A percentile compares a stretch with the other conserved stretches of the same genome.
These are phyloP conservation scores for Combretum micranthum DNA, from an alignment of 345 rosid genomes.

Conservation along the genomic window DNA sequence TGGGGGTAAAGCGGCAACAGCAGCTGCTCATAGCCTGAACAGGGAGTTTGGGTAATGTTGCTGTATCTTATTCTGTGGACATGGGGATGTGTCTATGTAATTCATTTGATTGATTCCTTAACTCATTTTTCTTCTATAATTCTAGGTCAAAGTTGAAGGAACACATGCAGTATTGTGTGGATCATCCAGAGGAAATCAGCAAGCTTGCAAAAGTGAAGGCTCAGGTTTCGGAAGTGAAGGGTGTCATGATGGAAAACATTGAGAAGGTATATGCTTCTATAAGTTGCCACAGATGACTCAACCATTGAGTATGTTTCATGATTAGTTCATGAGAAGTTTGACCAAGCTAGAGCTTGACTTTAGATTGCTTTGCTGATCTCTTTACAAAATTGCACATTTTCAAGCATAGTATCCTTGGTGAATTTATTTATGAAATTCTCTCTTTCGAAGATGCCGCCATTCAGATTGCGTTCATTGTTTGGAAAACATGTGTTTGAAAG, in stretches of 20 bases:
- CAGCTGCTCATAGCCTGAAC: conserved; percentile 64
- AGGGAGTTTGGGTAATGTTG: conserved; percentile 61
- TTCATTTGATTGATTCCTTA: conserved; percentile 4
- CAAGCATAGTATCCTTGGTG: too few relatives aligned
- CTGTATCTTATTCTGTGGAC: neutral
- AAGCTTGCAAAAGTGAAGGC: conserved; percentile 98
- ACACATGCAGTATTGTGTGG: conserved; percentile 92
- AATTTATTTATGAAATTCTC: too few relatives aligned
- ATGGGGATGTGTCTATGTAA: neutral
- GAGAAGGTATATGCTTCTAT: conserved; percentile 56
- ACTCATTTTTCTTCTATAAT: conserved; percentile 5
- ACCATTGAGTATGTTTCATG: neutral
- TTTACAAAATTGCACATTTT: too few relatives aligned
- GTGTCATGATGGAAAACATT: conserved; percentile 99
- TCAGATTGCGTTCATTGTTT: too few relatives aligned
- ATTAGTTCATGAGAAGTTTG: neutral
- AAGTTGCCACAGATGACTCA: neutral
- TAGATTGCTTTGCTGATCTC: too few relatives aligned
- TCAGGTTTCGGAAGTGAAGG: conserved; percentile 97
- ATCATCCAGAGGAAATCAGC: conserved; percentile 96
- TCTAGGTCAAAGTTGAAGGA: conserved; percentile 81
- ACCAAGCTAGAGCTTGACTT: too few relatives aligned
- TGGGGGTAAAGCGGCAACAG: conserved; percentile 85
- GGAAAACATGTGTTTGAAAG: too few relatives aligned
- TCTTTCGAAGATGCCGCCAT: too few relatives aligned